Evolutionary conservation across 1,284 basidiomycete genomes (phyloP), one percentile per base, ranked within the genome.

Genomic region (Porogramme epimiltina): DNA sequence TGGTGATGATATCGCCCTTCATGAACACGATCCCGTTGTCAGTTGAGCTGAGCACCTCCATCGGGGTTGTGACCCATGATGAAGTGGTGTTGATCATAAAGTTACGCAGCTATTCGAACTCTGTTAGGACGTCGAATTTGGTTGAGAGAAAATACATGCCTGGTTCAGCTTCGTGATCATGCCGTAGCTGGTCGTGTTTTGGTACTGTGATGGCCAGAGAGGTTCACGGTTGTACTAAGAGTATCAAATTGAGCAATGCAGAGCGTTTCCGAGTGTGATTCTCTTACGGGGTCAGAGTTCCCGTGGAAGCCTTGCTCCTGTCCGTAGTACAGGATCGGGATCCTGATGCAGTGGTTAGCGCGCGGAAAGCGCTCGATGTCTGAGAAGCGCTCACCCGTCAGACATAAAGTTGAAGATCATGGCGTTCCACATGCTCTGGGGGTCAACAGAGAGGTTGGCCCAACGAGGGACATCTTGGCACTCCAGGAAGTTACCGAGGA

Each of bases 161-260:
- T 74, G 67, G 64, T 93, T 93, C 47, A 93, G 74, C 28, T 73
- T 80, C 9, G 79, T 66, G 33, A 89, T 84, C 38, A 87, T 68
- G 48, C 83, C 70, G 60, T 88, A 86, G 2, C 81, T 73, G 26
- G 75, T 68, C 3, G 84, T 85, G 57, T 84, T 81, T 24, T 74
- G 70, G 62, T 90, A 90, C n/a, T 73, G 69, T 3, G 85, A 84
- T 2, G 84, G 73, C 91, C 90, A 93, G 11, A 93, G 72, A 0
- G 90, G 81, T 62, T 87, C 87, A 55, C 91, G 84, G 66, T 93
- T 93, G 63, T 77, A 81, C 81, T 82, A 49, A 18, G 25, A 25
- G 16, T 1, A 37, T 20, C 18, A 20, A 6, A 3, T 5, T 45
- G 20, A 25, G 19, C 34, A 34, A 33, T 33, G 26, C 26, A 4